Base-by-base conservation (phyloP, 345 rosid species). In the Citrus sinensis region DNA sequence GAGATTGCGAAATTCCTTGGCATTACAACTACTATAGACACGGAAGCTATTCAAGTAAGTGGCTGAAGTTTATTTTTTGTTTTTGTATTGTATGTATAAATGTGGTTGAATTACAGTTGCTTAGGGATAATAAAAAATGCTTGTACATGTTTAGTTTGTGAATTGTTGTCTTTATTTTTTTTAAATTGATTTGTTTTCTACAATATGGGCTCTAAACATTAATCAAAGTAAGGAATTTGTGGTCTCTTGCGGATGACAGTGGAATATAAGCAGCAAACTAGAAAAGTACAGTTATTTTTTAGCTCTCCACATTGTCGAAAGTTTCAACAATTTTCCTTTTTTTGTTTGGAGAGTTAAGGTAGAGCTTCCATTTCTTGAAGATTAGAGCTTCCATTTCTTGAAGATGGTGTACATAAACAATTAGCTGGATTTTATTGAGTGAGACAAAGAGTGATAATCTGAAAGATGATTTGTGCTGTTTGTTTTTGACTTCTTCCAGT, bases 1-100 rank as follows among this genome's bases (percentile, higher is more conserved):
- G 99, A 91, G 86, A 91, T 96, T 56, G 99, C 99, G 25, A 96
- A 96, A 89, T 94, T 96, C 85, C 84, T 96, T 55, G 98, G 98
- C 32, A 85, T 96, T 81, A 92, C 94, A 20, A 85, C 95, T 63
- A 79, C 92, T 0, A 81, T 94, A 24, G 99, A 96, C 83, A 90
- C 90, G 11, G 99, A 96, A 83, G 92, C 93, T 46, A 91, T 96
- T 77, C 99, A 96, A 85, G 99, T 96, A 64, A 82, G 81, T 51
- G 51, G 67, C 35, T 61, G 59, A 46, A 27, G 29, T 24, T 56
- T 5, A n/a, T 71, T n/a, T 25, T 16, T 60, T 46, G 49, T 25
- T 72, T 56, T n/a, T 72, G 63, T 35, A 4, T 10, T 20, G 16
- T 71, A 66, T 35, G 25, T 66, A 19, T 11, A 3, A 11, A 46